Evolutionary conservation across 2,329 filamentous ascomycete species (phyloP), one percentile per base, ranked within the genome.

Genomic region (Bipolaris victoriae): DNA sequence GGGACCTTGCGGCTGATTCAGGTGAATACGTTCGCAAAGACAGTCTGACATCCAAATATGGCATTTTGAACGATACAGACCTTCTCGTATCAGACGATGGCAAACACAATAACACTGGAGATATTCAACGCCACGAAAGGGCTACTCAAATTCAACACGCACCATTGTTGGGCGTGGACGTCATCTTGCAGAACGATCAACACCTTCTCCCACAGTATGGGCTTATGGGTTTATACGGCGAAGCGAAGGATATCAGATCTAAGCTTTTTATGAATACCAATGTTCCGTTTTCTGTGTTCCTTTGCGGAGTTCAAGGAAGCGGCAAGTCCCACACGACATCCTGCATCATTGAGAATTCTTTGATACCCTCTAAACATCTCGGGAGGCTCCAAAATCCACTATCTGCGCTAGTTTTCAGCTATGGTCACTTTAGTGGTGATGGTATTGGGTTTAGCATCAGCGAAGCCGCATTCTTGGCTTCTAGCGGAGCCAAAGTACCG

Each of bases 221-320:
- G 3, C n/a, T 49, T 24, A 40, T 49, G 2, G 47, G 36, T 7
- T 2, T 40, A 3, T 15, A 22, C 4, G 36, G 5, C 5, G 24
- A 41, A 31, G 36, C 36, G 10, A 40, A 39, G n/a, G 16, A 40
- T 20, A 29, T 3, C 36, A 40, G 24, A 29, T 40, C 36, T 18
- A 49, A 49, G 36, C 24, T 85, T 1, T 78, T 82, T 29, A 66
- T 83, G 16, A 88, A 88, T 62, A 81, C 81, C 1, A 81, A 84
- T 24, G 76, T 80, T 0, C 86, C 86, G 0, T 85, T 80, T 62
- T 87, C 84, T 0, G 77, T 81, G 0, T 88, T 88, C 67, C 84
- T 89, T 16, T 89, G 86, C 60, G 86, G 86, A 1, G 83, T 83
- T 1, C 86, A 89, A 64, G 86, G 86, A 0, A 83, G 81, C 41